Evolutionary conservation across 1,139 yeast genomes (phyloP).

Genomic region (Candida labiduridarum): DNA sequence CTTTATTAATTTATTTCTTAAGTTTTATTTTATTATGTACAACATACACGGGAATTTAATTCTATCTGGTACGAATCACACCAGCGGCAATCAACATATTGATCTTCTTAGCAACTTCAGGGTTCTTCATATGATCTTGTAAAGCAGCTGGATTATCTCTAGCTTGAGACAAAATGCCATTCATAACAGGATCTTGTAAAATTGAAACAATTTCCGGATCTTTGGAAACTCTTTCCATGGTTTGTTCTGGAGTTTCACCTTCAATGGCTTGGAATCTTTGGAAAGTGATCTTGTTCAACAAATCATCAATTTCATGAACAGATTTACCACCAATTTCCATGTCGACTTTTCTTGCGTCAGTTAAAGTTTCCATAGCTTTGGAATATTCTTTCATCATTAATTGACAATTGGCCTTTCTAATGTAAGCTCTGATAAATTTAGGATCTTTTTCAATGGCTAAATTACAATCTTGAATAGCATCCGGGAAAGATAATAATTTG

Average conservation of each 20-base stretch:
- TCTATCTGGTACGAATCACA: slow-evolving; percentile 85
- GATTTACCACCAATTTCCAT: slow-evolving; percentile 62
- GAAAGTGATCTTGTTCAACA: slow-evolving; percentile 73
- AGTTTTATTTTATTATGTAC: background rate
- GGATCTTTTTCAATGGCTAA: slow-evolving; percentile 88
- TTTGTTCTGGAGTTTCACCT: slow-evolving; percentile 94
- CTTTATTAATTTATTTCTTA: background rate
- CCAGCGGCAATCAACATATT: slow-evolving; percentile 95
- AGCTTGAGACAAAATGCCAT: slow-evolving; percentile 91
- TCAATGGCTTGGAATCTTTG: slow-evolving; percentile 80
- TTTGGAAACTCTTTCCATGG: slow-evolving; percentile 84
- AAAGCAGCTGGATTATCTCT: slow-evolving; percentile 95
- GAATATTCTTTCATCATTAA: slow-evolving; percentile 88
- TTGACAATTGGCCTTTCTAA: slow-evolving; percentile 95
- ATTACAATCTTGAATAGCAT: slow-evolving; percentile 91
- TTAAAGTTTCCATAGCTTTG: slow-evolving; percentile 79
- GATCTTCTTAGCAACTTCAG: slow-evolving; percentile 87
- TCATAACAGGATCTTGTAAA: slow-evolving; percentile 96
- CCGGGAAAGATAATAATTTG: slow-evolving; percentile 95
- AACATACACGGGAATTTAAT: background rate
- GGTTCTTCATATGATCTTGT: slow-evolving; percentile 97
- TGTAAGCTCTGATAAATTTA: slow-evolving; percentile 87
- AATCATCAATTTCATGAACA: slow-evolving; percentile 76
- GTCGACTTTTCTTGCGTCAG: slow-evolving; percentile 76
- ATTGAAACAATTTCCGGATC: slow-evolving; percentile 94